Evolutionary conservation across 768 basidiomycete species (phyloP), one percentile per base, ranked within the genome.

Genomic region (Rhodosporidiobolus sp.): DNA sequence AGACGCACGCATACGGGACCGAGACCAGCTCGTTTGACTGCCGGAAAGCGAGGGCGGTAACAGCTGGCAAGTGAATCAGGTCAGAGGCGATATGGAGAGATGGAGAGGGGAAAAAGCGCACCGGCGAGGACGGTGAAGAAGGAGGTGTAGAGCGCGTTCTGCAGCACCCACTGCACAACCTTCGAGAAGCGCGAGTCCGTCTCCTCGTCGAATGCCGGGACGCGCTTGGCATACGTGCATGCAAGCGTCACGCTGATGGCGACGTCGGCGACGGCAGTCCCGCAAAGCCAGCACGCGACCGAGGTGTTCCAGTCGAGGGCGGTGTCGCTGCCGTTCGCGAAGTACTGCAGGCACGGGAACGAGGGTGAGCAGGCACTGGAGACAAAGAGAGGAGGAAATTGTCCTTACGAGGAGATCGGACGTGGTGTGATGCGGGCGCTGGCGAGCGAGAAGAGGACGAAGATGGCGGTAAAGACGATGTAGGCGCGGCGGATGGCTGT

Each of bases 81-180:
- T n/a, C n/a, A n/a, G n/a, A n/a, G n/a, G n/a, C n/a, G n/a, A n/a
- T n/a, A 43, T 20, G 26, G 20, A 20, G 53, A 20, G 32, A 56
- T 26, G 45, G 56, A n/a, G 46, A 49, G 34, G 55, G 30, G 46
- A 10, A 11, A 24, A 24, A 17, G 17, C 57, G 46, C 48, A 67
- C 65, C 65, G 26, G 56, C 65, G 1, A 16, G 48, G 48, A 67
- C 57, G 19, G 65, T 38, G 14, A 67, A 48, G 19, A 67, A n/a
- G 1, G 65, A 16, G 4, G 65, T 67, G 65, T 59, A 67, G 2
- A 58, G 4, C 3, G 65, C 65, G n/a, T 57, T 59, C 26, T 58
- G 48, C 1, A 67, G n/a, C 3, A 35, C 58, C 16, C 48, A 43
- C 24, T 52, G 2, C n/a, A 59, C 52, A 5, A 67, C 26, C n/a